Percentiles rank a stretch among this genome's conserved stretches.
phyloP scores from a whole-genome alignment of 2,329 filamentous ascomycete species.

The Neopestalotiopsis sp. region DNA sequence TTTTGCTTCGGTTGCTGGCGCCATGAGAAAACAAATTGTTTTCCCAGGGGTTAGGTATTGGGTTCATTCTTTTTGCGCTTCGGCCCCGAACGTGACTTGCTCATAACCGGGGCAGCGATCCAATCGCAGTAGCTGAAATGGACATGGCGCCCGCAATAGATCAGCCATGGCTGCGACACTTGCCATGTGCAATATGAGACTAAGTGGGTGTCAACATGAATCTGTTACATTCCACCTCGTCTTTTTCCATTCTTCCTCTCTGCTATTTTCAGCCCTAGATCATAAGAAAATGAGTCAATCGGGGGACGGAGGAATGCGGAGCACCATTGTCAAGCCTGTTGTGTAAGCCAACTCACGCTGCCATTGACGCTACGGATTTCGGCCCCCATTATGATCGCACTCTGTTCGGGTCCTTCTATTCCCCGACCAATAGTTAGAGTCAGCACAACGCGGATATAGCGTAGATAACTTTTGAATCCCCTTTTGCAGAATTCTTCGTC shows the following conservation, averaged over 20 bases:
- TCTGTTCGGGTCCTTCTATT: slow-evolving; percentile 1
- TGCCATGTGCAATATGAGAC: background rate
- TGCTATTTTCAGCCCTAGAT: too few species aligned
- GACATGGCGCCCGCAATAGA: background rate
- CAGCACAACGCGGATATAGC: background rate
- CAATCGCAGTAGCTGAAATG: background rate
- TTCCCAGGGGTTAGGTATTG: too few species aligned
- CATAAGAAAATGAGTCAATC: background rate
- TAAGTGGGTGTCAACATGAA: too few species aligned
- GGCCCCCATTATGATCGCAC: background rate
- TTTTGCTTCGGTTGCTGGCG: too few species aligned
- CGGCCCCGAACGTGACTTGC: background rate
- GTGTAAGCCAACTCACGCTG: background rate
- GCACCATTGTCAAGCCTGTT: background rate
- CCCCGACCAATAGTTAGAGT: background rate
- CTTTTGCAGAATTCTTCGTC: background rate
- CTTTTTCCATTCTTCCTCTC: too few species aligned
- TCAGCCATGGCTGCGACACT: background rate
- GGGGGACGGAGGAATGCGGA: background rate
- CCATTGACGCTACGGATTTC: background rate
- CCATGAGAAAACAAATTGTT: too few species aligned
- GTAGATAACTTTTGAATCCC: background rate
- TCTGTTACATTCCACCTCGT: too few species aligned
- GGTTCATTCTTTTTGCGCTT: background rate
- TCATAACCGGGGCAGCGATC: background rate